Evolutionary conservation across 176 grass and related monocot species (phyloP).

Genomic region (Coix lacrymajobi): DNA sequence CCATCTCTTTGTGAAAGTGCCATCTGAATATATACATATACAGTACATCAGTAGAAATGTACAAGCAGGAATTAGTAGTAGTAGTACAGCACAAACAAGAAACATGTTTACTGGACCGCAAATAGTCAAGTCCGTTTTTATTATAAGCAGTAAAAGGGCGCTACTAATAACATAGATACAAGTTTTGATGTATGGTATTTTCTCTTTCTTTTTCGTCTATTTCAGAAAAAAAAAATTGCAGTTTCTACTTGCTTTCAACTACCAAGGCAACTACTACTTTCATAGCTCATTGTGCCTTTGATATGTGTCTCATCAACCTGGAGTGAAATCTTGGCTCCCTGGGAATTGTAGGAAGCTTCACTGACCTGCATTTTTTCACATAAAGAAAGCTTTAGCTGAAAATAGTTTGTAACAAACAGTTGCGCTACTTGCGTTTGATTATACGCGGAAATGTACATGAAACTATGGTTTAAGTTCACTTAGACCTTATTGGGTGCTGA

Average conservation of each 20-base stretch:
- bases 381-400: background rate
- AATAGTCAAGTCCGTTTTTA: background rate
- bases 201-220: background rate
- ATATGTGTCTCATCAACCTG: constrained; percentile 22
- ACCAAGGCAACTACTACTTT: background rate
- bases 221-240: background rate
- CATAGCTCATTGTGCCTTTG: constrained; percentile 27
- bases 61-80: background rate
- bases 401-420: background rate
- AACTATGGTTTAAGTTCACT: background rate
- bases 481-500: background rate
- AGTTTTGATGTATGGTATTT: background rate
- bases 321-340: constrained; percentile 80
- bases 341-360: constrained; percentile 46
- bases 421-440: background rate
- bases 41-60: background rate
- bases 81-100: background rate
- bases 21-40: background rate
- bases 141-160: background rate
- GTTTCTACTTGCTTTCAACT: background rate
- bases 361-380: constrained; percentile 44
- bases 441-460: background rate
- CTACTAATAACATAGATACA: background rate
- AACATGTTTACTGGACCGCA: background rate
- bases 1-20: background rate